These are phyloP conservation scores for peach (Prunus persica) DNA, from an alignment of 306 rosid genomes.

Conservation along the genomic window Prunus_persica_NCBIv2 NC_034016.1:21034001-21034500, in stretches of 20 bases:
- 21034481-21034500: slow-evolving; percentile 32
- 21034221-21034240: not conserved
- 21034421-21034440: slow-evolving; percentile 31
- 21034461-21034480: slow-evolving; percentile 33
- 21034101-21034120: slow-evolving; percentile 75
- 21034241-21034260: not conserved
- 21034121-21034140: not conserved
- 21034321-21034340: slow-evolving; percentile 37
- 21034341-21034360: slow-evolving; percentile 45
- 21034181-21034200: too few relatives aligned
- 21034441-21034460: slow-evolving; percentile 26
- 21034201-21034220: too few relatives aligned
- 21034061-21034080: slow-evolving; percentile 42
- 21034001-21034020: not conserved
- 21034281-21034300: not conserved
- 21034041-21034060: slow-evolving; percentile 23
- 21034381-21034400: slow-evolving; percentile 37
- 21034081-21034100: slow-evolving; percentile 60
- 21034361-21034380: slow-evolving; percentile 29
- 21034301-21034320: slow-evolving; percentile 31
- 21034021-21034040: not conserved
- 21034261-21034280: not conserved
- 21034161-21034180: not conserved
- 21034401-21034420: slow-evolving; percentile 23
- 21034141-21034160: not conserved